A percentile compares a stretch with the other conserved stretches of the same genome.
These are phyloP conservation scores for Brassica juncea DNA, from an alignment of 345 rosid genomes.

Conservation along the genomic window DNA sequence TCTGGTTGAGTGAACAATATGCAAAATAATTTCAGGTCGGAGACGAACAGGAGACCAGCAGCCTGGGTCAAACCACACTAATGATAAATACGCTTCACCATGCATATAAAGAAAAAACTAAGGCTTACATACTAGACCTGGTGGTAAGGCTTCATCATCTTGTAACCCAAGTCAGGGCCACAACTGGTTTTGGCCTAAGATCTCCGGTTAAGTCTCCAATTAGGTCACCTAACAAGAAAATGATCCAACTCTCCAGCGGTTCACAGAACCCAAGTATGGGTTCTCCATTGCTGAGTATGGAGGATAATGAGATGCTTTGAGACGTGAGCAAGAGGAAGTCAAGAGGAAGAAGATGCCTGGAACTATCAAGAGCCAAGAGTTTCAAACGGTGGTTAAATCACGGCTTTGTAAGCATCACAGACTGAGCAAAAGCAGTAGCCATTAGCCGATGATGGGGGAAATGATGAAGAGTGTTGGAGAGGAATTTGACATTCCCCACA, in stretches of 20 bases:
- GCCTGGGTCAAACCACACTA: slow-evolving; percentile 69
- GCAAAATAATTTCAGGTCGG: slow-evolving; percentile 55
- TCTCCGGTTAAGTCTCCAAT: slow-evolving; percentile 89
- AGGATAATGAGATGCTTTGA: slow-evolving; percentile 93
- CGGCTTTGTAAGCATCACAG: slow-evolving; percentile 73
- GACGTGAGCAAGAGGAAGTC: slow-evolving; percentile 74
- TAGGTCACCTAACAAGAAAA: slow-evolving; percentile 65
- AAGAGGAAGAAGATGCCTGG: slow-evolving; percentile 57
- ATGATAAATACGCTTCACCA: slow-evolving; percentile 92
- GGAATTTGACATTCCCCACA: too few species aligned
- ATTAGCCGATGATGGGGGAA: slow-evolving; percentile 62
- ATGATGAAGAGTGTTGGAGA: slow-evolving; percentile 26
- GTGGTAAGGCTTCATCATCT: slow-evolving; percentile 95
- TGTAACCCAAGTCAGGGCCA: slow-evolving; percentile 68
- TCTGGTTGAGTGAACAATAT: slow-evolving; percentile 2
- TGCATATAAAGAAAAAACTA: slow-evolving; percentile 89
- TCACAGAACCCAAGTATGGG: slow-evolving; percentile 42
- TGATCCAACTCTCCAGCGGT: slow-evolving; percentile 48
- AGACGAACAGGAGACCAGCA: slow-evolving; percentile 62
- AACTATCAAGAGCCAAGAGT: slow-evolving; percentile 95
- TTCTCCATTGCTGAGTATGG: slow-evolving; percentile 57
- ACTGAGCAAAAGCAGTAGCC: slow-evolving; percentile 89
- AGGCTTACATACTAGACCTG: slow-evolving; percentile 69
- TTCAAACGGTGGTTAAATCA: slow-evolving; percentile 61
- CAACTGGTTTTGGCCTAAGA: slow-evolving; percentile 57